A percentile compares a stretch with the other conserved stretches of the same genome.
phyloP scores from a whole-genome alignment of 1,139 yeast species.

The Saccharomycopsis phalli region DNA sequence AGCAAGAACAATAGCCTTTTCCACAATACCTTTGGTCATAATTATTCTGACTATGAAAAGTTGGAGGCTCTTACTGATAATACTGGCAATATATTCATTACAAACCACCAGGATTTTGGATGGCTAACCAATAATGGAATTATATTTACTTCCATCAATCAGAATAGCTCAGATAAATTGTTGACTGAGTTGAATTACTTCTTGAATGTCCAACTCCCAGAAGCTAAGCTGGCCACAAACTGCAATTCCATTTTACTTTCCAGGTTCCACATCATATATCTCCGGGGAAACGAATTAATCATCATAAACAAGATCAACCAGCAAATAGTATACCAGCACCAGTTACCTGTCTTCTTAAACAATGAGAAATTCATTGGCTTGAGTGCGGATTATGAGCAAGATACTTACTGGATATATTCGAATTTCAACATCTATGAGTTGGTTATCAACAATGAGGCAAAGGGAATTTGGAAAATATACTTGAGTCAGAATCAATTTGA shows the following conservation, averaged over 20 bases:
- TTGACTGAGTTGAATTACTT: constrained; percentile 31
- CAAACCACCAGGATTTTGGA: constrained; percentile 30
- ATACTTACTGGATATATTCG: constrained; percentile 57
- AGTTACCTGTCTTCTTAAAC: constrained; percentile 28
- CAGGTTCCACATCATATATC: constrained; percentile 42
- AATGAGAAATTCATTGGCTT: constrained; percentile 45
- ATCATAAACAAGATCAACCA: constrained; percentile 45
- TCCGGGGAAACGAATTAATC: constrained; percentile 36
- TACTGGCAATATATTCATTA: constrained; percentile 27
- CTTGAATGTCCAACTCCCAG: constrained; percentile 33
- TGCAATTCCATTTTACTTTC: constrained; percentile 36
- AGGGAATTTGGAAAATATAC: constrained; percentile 70
- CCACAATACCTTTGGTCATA: constrained; percentile 4
- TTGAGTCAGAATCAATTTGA: constrained; percentile 55
- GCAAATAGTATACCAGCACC: constrained; percentile 35
- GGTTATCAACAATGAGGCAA: constrained; percentile 57
- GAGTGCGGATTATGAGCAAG: constrained; percentile 44
- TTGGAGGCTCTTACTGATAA: constrained; percentile 28
- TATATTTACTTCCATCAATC: constrained; percentile 22
- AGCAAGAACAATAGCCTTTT: constrained; percentile 7
- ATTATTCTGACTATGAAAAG: constrained; percentile 29
- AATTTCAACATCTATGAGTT: constrained; percentile 51
- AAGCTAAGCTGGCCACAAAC: constrained; percentile 24
- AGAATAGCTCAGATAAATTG: constrained; percentile 20
- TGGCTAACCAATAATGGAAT: constrained; percentile 41